Evolutionary conservation across 176 grass and related monocot genomes (phyloP), one percentile per base, ranked within the genome.

Genomic region (Rhynchospora pubera): DNA sequence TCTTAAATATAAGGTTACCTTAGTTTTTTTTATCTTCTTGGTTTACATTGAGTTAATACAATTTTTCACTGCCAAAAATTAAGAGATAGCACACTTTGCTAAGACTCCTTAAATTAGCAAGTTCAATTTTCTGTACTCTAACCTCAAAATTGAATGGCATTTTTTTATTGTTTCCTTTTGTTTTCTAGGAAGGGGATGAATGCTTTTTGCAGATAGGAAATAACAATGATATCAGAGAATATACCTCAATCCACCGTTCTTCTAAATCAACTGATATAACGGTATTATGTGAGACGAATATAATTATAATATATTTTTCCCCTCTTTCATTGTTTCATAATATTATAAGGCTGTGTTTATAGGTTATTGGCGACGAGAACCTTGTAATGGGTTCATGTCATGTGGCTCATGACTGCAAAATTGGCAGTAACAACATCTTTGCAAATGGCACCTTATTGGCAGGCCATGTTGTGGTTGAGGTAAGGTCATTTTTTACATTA

Each of bases 371-470:
- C 84, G 82, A 98, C 53, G 90, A 87, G 71, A 98, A 98, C 84
- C 82, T 98, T 57, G 85, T 98, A 83, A 94, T 98, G 95, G 92
- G 92, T 11, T 91, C 89, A 5, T 98, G 92, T 45, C 89, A 98
- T 94, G 85, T 98, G 79, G 95, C 95, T 61, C 95, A 98, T 90
- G 96, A 94, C 66, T 93, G 96, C 84, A 88, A 89, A 85, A 89
- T 98, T 84, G 96, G 96, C 79, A 94, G 78, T 73, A 89, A 80
- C 67, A 98, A 98, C 57, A 94, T 98, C 19, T 98, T 98, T 88
- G 96, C 96, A 84, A 98, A 98, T 82, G 92, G 73, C 64, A 91
- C 95, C 57, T 79, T 98, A 21, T 88, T 98, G 74, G 90, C 84
- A 62, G 90, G 95, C n/a, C 89, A 94, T 87, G 89, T 93, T 66